These are phyloP conservation scores for Theileria orientalis DNA, from an alignment of 169 alveolate species.

Conservation along the genomic window DNA sequence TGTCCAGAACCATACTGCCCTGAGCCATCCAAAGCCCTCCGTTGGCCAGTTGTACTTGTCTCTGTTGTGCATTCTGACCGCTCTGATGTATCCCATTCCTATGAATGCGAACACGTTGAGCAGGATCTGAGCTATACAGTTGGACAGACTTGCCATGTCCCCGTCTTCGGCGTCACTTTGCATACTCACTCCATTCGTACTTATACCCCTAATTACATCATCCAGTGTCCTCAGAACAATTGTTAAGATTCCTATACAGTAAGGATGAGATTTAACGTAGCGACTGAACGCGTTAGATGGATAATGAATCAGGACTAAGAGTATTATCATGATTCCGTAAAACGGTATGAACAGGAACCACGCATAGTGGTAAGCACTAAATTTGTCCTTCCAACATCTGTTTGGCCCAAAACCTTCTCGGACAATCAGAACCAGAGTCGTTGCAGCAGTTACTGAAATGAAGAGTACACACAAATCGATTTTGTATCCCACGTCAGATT, in stretches of 20 bases:
- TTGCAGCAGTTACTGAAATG: conserved; percentile 4
- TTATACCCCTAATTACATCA: not conserved
- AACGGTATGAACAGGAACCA: not conserved
- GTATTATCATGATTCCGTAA: not conserved
- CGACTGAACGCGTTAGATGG: not conserved
- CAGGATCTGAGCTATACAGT: not conserved
- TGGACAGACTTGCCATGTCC: not conserved
- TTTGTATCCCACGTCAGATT: not conserved
- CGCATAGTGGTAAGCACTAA: not conserved
- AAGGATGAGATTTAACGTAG: not conserved
- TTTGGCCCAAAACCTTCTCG: conserved; percentile 11
- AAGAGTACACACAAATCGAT: conserved; percentile 13
- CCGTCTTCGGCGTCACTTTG: conserved; percentile 27
- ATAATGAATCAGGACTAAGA: conserved; percentile 6
- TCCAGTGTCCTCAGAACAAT: not conserved
- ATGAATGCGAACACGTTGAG: not conserved
- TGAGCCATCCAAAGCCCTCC: not conserved
- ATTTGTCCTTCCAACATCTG: not conserved
- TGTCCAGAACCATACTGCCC: conserved; percentile 5
- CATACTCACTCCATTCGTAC: conserved; percentile 17
- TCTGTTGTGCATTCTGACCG: not conserved
- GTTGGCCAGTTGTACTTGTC: conserved; percentile 36
- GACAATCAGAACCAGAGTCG: not conserved
- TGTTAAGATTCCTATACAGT: conserved; percentile 11
- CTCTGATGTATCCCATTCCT: conserved; percentile 15